These are phyloP conservation scores for Cicer yamashitae DNA, from an alignment of 306 rosid species.

Conservation along the genomic window DNA sequence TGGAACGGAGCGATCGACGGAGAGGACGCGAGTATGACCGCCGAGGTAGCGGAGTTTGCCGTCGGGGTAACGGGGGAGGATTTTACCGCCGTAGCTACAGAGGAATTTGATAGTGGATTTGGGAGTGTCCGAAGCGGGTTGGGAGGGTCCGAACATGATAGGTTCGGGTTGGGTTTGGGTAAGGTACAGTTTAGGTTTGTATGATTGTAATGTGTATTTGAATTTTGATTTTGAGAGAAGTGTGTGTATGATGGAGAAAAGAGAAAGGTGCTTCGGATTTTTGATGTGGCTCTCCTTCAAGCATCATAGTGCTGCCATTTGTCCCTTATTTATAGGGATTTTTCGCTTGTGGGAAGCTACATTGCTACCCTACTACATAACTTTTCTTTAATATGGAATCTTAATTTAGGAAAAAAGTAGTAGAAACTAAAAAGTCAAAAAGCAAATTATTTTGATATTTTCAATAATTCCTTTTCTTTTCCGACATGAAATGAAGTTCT, in stretches of 20 bases:
- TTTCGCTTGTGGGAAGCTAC: background rate
- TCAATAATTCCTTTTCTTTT: no score
- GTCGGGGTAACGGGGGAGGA: constrained; percentile 93
- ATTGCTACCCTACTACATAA: background rate
- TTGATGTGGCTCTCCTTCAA: constrained; percentile 58
- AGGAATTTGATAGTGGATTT: constrained; percentile 73
- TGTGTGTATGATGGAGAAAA: background rate
- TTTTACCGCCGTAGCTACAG: constrained; percentile 92
- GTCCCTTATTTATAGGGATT: constrained; percentile 65
- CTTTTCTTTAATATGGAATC: constrained; percentile 4
- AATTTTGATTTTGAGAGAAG: background rate
- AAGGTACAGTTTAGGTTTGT: background rate
- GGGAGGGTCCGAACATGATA: constrained; percentile 60
- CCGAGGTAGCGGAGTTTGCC: constrained; percentile 91
- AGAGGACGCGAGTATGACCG: constrained; percentile 90
- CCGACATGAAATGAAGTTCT: no score
- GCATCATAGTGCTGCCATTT: constrained; percentile 48
- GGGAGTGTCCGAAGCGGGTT: constrained; percentile 28
- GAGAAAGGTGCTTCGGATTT: constrained; percentile 35
- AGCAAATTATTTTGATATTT: background rate
- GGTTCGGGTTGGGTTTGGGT: background rate
- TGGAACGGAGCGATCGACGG: constrained; percentile 72
- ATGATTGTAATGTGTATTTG: background rate
- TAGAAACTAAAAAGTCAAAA: background rate
- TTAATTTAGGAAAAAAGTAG: background rate